phyloP scores from a whole-genome alignment of 306 rosid species.

The Quillaja saponaria region DNA sequence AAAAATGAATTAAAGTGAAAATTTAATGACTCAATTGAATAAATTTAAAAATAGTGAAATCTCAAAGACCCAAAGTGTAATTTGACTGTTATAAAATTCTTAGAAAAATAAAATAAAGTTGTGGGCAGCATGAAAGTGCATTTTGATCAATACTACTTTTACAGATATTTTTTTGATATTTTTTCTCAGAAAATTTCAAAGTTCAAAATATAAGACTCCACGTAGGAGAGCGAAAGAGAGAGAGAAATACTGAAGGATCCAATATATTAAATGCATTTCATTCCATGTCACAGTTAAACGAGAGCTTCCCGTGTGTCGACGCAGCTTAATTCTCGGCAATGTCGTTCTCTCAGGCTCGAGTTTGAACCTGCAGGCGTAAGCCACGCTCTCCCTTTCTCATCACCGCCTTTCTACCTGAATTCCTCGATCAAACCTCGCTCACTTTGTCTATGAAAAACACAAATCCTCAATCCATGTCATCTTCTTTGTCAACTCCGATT shows the following conservation, averaged over 20 bases:
- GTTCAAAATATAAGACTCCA: slow-evolving; percentile 30
- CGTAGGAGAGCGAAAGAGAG: slow-evolving; percentile 27
- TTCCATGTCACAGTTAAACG: slow-evolving; percentile 23
- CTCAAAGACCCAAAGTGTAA: too few species aligned
- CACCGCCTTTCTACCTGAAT: slow-evolving; percentile 16
- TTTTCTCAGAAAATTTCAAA: slow-evolving; percentile 33
- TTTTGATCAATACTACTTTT: slow-evolving; percentile 11
- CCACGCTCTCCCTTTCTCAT: slow-evolving; percentile 31
- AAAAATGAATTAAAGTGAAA: too few species aligned
- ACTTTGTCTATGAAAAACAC: not conserved
- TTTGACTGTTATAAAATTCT: too few species aligned
- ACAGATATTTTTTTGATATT: slow-evolving; percentile 12
- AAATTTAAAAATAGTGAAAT: too few species aligned
- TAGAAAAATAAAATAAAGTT: slow-evolving; percentile 2
- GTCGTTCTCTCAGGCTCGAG: slow-evolving; percentile 50
- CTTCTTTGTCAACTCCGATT: slow-evolving; percentile 15
- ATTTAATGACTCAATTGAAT: too few species aligned
- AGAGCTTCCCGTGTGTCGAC: slow-evolving; percentile 36
- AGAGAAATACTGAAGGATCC: slow-evolving; percentile 29
- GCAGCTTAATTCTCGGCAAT: slow-evolving; percentile 61
- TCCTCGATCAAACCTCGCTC: slow-evolving; percentile 25
- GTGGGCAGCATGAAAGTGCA: slow-evolving; percentile 19
- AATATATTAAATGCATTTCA: slow-evolving; percentile 4
- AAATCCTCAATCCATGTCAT: slow-evolving; percentile 4
- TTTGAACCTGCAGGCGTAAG: slow-evolving; percentile 48